These are phyloP conservation scores for Skeletonema marinoi DNA, from an alignment of 108 stramenopile species.

Conservation along the genomic window DNA sequence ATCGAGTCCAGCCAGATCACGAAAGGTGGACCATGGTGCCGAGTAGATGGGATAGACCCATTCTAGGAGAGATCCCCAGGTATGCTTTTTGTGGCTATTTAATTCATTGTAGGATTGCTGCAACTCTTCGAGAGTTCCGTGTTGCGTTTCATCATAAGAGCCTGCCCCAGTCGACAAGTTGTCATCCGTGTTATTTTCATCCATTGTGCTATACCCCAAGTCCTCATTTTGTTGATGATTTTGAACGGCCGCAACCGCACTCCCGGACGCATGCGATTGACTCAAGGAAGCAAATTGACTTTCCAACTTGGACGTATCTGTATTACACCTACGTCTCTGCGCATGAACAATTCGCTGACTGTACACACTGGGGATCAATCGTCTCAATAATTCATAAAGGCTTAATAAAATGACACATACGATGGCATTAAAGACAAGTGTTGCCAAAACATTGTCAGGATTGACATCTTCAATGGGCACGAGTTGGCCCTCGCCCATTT, in stretches of 20 bases:
- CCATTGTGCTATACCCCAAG: not conserved
- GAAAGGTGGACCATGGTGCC: slow-evolving; percentile 42
- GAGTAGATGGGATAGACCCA: slow-evolving; percentile 40
- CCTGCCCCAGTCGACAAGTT: not conserved
- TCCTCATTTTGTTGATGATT: not conserved
- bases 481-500: slow-evolving; percentile 17
- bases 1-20: slow-evolving; percentile 79
- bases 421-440: slow-evolving; percentile 63
- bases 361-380: slow-evolving; percentile 77
- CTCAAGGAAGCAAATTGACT: not conserved
- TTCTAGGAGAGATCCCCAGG: slow-evolving; percentile 15
- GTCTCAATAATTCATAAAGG: slow-evolving; percentile 70
- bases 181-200: not conserved
- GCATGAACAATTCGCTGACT: slow-evolving; percentile 30
- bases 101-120: not conserved
- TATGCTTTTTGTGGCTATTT: not conserved
- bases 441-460: slow-evolving; percentile 73
- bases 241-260: not conserved
- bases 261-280: not conserved
- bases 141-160: not conserved
- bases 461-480: slow-evolving; percentile 63
- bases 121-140: not conserved
- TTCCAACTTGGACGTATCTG: not conserved
- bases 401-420: slow-evolving; percentile 72
- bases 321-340: not conserved